phyloP scores from a whole-genome alignment of 75 land plant species.

The Pinus taeda region DNA sequence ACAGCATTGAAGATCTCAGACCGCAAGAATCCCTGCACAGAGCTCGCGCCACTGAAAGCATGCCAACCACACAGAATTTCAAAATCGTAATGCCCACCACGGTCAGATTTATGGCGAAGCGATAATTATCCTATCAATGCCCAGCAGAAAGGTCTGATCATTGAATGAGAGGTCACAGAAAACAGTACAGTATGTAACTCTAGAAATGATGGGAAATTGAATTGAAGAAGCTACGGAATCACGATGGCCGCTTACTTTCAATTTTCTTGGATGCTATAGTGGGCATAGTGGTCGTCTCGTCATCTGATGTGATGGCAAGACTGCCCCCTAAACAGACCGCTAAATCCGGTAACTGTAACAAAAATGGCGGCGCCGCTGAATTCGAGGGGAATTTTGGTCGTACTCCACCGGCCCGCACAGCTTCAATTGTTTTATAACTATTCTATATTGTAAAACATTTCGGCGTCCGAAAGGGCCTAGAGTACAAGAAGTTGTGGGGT shows the following conservation, averaged over 20 bases:
- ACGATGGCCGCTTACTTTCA: background rate
- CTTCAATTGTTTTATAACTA: no score
- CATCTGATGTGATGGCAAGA: background rate
- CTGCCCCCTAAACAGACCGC: background rate
- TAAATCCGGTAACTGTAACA: background rate
- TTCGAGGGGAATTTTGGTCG: background rate
- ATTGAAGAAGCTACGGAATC: background rate
- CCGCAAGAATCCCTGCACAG: no score
- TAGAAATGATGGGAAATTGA: conserved; percentile 1
- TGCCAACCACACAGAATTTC: background rate
- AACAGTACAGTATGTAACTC: background rate
- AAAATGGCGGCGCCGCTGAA: background rate
- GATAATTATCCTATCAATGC: background rate
- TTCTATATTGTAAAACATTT: no score
- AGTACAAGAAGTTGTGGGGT: background rate
- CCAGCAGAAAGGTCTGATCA: background rate
- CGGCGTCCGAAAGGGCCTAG: background rate
- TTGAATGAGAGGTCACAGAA: background rate
- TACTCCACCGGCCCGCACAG: no score
- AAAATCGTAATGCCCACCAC: background rate
- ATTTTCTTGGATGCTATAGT: background rate
- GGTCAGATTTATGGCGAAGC: background rate
- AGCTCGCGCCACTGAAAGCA: background rate
- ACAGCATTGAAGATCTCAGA: background rate
- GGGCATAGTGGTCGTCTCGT: conserved; percentile 4